Evolutionary conservation across 23 red algal genomes (phyloP).

Genomic region (Pyropia haitanensis): DNA sequence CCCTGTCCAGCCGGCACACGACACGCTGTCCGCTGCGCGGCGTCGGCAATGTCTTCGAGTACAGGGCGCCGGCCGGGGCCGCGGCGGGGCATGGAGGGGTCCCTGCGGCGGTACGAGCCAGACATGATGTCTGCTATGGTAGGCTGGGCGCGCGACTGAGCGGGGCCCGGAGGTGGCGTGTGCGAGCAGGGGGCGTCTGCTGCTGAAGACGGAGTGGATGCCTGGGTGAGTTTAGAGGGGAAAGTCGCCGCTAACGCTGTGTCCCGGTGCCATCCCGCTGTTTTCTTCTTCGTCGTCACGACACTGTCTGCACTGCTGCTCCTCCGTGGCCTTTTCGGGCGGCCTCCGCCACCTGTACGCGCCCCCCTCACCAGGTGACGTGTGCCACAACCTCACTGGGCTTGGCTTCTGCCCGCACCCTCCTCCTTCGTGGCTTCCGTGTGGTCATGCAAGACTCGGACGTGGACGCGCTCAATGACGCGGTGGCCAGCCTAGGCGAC

Average conservation of each 20-base stretch:
- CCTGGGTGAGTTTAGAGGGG: too few relatives aligned
- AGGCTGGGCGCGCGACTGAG: conserved; percentile 3
- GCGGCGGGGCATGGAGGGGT: conserved; percentile 20
- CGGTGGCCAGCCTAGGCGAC: conserved; percentile 57
- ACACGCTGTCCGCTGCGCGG: too few relatives aligned
- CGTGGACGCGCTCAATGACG: conserved; percentile 58
- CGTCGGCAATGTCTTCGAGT: too few relatives aligned
- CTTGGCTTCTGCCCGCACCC: conserved; percentile 72
- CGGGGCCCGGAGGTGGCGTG: neutral
- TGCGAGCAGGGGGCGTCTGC: neutral
- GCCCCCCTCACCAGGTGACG: conserved; percentile 37
- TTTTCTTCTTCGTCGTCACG: neutral
- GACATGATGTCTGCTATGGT: conserved; percentile 92
- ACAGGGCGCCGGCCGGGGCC: too few relatives aligned
- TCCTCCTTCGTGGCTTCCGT: conserved; percentile 80
- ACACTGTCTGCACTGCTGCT: neutral
- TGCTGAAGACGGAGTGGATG: conserved; percentile 9
- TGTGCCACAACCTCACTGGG: conserved; percentile 84
- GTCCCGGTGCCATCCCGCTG: neutral
- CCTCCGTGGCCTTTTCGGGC: neutral
- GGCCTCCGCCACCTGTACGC: neutral
- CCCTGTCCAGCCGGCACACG: too few relatives aligned
- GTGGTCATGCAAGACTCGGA: conserved; percentile 91
- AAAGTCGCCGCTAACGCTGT: neutral
- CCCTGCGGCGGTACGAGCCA: conserved; percentile 39